Evolutionary conservation across 2,329 filamentous ascomycete genomes (phyloP).

Genomic region (Fusarium graminum): DNA sequence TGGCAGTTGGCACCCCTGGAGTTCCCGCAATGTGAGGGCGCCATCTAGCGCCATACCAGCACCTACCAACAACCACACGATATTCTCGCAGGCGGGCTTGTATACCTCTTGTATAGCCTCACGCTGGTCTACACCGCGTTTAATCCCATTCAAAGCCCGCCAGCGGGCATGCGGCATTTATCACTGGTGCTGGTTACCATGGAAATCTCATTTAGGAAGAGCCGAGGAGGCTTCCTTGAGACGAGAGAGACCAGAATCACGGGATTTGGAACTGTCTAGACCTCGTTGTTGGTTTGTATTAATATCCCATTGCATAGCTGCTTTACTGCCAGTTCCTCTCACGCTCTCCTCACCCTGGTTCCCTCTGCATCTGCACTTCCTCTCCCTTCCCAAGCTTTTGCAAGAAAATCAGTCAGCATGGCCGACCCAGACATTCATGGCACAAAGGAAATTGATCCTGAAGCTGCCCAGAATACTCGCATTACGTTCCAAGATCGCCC

Average conservation of each 20-base stretch:
- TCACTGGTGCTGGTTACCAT: slow-evolving; percentile 10
- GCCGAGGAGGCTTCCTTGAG: slow-evolving; percentile 32
- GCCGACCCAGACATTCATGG: slow-evolving; percentile 37
- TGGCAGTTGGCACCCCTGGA: slow-evolving; percentile 2
- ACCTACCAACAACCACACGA: slow-evolving; percentile 38
- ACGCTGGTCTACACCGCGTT: slow-evolving; percentile 25
- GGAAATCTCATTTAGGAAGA: slow-evolving; percentile 13
- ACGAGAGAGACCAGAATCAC: slow-evolving; percentile 2
- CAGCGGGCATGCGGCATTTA: slow-evolving; percentile 35
- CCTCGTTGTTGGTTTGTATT: slow-evolving; percentile 19
- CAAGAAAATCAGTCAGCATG: slow-evolving; percentile 17
- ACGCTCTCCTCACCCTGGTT: slow-evolving; percentile 9
- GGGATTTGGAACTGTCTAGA: slow-evolving; percentile 26
- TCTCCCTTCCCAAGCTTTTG: not conserved
- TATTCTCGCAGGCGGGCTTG: slow-evolving; percentile 26
- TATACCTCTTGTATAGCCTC: slow-evolving; percentile 43
- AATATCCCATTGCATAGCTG: slow-evolving; percentile 14
- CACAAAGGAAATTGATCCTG: slow-evolving; percentile 36
- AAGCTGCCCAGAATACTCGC: slow-evolving; percentile 31
- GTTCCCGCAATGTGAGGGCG: not conserved
- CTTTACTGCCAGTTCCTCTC: not conserved
- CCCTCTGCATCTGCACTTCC: slow-evolving; percentile 4
- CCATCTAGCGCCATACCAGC: slow-evolving; percentile 35
- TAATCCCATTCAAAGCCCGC: slow-evolving; percentile 11
- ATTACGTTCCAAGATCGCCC: slow-evolving; percentile 41